Percentiles rank a stretch among this genome's conserved stretches.
Evolutionary conservation across 2,329 filamentous ascomycete genomes (phyloP).

Genomic region (Bipolaris cookei): DNA sequence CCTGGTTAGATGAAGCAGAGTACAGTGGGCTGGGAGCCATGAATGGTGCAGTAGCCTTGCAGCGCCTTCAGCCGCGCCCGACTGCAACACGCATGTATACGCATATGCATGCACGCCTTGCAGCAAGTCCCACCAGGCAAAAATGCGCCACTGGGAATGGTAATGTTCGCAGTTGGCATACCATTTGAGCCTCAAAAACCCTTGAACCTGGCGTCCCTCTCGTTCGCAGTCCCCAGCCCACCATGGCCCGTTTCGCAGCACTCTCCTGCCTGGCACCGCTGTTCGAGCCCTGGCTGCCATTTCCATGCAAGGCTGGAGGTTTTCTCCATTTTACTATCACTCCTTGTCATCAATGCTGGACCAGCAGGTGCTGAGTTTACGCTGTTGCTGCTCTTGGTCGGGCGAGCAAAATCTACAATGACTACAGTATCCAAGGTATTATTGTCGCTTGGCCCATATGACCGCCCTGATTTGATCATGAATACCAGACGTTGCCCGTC

Average conservation of each 20-base stretch:
- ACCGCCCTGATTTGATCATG: slow-evolving; percentile 37
- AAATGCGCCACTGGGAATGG: not conserved
- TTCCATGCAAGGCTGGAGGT: not conserved
- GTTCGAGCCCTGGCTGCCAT: not conserved
- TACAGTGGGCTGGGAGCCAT: not conserved
- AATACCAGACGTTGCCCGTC: slow-evolving; percentile 47
- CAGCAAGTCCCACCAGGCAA: not conserved
- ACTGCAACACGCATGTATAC: not conserved
- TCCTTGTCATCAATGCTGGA: slow-evolving; percentile 2
- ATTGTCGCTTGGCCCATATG: slow-evolving; percentile 29
- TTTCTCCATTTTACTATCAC: slow-evolving; percentile 13
- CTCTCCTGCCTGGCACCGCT: not conserved
- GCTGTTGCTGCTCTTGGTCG: not conserved
- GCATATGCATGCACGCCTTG: not conserved
- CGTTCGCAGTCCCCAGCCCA: not conserved
- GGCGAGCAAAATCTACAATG: slow-evolving; percentile 41
- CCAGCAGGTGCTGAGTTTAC: not conserved
- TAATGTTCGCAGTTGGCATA: not conserved
- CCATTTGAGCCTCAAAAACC: not conserved
- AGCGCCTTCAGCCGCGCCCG: not conserved
- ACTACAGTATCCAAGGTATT: slow-evolving; percentile 38
- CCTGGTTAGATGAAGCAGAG: not conserved
- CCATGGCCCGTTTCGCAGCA: not conserved
- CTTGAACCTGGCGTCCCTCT: not conserved
- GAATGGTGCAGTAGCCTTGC: not conserved